phyloP scores from a whole-genome alignment of 306 rosid species.

The Cucumis cinereus region DNA sequence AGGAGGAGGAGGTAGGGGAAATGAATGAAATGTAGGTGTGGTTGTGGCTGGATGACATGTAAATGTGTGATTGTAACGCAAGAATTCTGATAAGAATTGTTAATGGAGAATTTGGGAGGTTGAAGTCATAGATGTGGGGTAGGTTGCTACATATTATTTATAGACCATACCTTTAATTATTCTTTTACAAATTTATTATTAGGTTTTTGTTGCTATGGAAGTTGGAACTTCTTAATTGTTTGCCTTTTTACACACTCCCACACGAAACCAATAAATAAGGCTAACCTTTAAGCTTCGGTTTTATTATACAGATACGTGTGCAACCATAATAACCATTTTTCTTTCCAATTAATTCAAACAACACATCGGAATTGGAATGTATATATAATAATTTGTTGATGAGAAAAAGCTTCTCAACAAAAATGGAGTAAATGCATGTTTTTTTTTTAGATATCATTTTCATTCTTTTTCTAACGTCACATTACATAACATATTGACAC shows the following conservation, averaged over 20 bases:
- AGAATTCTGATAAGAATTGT: neutral
- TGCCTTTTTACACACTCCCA: slow-evolving; percentile 1
- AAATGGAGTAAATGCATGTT: neutral
- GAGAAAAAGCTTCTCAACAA: neutral
- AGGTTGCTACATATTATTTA: neutral
- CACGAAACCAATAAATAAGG: slow-evolving; percentile 2
- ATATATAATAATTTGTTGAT: neutral
- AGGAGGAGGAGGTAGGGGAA: too few species aligned
- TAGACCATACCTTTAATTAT: neutral
- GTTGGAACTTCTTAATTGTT: neutral
- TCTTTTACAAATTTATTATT: neutral
- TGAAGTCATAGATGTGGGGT: neutral
- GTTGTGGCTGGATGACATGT: neutral
- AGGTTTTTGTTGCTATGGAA: neutral
- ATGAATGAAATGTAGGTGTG: neutral
- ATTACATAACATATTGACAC: neutral
- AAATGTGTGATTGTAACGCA: neutral
- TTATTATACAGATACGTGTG: slow-evolving; percentile 1
- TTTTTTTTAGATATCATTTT: neutral
- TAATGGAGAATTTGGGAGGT: slow-evolving; percentile 5
- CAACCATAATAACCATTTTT: neutral
- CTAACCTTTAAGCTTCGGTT: neutral
- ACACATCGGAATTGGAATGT: neutral
- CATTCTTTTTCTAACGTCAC: neutral
- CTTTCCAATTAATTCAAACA: neutral